phyloP scores from a whole-genome alignment of 2,329 filamentous ascomycete genomes.

The Pseudogymnoascus sp. region DNA sequence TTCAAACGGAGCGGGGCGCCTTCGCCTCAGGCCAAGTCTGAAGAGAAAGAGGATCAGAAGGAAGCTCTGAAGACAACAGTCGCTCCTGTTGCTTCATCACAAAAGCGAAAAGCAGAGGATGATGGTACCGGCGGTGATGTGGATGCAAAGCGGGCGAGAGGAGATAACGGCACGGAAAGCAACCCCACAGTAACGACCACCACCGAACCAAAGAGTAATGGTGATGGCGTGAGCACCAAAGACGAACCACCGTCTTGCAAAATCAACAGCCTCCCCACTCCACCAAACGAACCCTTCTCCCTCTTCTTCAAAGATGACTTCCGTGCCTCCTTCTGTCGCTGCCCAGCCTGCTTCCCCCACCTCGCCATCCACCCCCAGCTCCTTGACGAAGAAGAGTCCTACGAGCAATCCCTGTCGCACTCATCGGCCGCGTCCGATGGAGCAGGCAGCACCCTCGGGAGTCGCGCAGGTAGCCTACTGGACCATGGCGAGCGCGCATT shows the following conservation, averaged over 20 bases:
- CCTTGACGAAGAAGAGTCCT: conserved; percentile 87
- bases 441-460: conserved; percentile 55
- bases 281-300: conserved; percentile 56
- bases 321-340: conserved; percentile 75
- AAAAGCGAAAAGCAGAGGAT: conserved; percentile 59
- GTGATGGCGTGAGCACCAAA: not conserved
- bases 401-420: conserved; percentile 81
- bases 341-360: conserved; percentile 67
- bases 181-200: conserved; percentile 3
- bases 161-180: conserved; percentile 11
- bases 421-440: conserved; percentile 45
- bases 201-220: conserved; percentile 19
- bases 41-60: conserved; percentile 18
- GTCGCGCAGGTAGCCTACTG: conserved; percentile 60
- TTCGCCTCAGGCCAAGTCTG: conserved; percentile 24
- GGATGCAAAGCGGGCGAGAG: conserved; percentile 45
- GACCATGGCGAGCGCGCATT: conserved; percentile 90
- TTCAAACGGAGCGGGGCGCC: conserved; percentile 36
- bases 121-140: conserved; percentile 33
- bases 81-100: conserved; percentile 28
- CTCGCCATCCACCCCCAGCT: conserved; percentile 69
- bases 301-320: conserved; percentile 77
- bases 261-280: conserved; percentile 46
- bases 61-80: conserved; percentile 8
- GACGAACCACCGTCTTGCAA: conserved; percentile 43